phyloP scores from a whole-genome alignment of 2,329 filamentous ascomycete species.

The Ascochyta fabae region DNA sequence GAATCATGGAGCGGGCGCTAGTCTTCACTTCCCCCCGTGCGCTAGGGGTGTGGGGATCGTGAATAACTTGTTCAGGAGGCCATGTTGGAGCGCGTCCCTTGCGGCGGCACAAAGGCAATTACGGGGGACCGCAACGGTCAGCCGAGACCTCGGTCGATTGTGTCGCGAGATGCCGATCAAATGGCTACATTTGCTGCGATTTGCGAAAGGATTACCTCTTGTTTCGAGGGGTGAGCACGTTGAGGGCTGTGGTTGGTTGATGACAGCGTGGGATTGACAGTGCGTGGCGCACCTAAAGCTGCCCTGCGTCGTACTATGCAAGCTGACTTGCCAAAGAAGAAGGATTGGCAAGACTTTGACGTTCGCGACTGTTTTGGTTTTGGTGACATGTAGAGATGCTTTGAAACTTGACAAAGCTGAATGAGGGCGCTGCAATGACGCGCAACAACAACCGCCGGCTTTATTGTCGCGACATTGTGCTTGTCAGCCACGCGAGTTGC shows the following conservation, averaged over 20 bases:
- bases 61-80: constrained; percentile 14
- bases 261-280: constrained; percentile 17
- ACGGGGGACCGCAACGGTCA: constrained; percentile 33
- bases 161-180: constrained; percentile 12
- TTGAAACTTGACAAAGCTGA: constrained; percentile 13
- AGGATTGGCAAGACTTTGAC: not conserved
- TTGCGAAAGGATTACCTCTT: not conserved
- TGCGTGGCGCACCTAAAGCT: constrained; percentile 14
- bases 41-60: constrained; percentile 26
- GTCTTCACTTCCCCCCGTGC: constrained; percentile 38
- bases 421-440: constrained; percentile 16
- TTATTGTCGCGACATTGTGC: constrained; percentile 21
- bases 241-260: constrained; percentile 24
- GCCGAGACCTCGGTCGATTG: constrained; percentile 27
- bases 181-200: not conserved
- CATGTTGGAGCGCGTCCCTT: constrained; percentile 11
- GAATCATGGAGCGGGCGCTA: constrained; percentile 30
- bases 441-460: constrained; percentile 34
- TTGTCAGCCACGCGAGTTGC: constrained; percentile 44
- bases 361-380: not conserved
- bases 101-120: constrained; percentile 30
- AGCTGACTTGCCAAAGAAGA: constrained; percentile 5
- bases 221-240: constrained; percentile 22
- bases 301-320: constrained; percentile 10
- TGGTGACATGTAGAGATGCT: not conserved